Percentiles rank a stretch among this genome's conserved stretches.
Conservation (phyloP, 257 asterid species). For the Mentha longifolia region DNA sequence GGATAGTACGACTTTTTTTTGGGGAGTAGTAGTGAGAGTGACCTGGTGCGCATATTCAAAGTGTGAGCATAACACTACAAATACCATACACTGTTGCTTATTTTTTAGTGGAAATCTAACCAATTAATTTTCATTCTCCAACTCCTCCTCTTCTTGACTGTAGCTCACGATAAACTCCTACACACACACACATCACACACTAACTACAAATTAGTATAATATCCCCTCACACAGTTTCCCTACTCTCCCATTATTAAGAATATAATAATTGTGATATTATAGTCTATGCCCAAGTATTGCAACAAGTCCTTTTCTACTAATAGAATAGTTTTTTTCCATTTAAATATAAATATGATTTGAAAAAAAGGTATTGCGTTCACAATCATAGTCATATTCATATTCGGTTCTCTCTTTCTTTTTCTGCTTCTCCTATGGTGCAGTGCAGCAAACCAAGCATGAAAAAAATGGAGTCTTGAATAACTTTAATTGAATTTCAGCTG, state of each 20-base stretch:
- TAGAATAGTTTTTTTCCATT: constrained; percentile 34
- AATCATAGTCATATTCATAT: constrained; percentile 54
- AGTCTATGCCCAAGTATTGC: constrained; percentile 21
- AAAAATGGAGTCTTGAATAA: constrained; percentile 36
- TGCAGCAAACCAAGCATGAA: constrained; percentile 36
- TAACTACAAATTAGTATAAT: constrained; percentile 31
- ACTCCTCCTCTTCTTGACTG: constrained; percentile 38
- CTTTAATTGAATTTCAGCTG: constrained; percentile 29
- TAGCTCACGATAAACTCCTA: constrained; percentile 46
- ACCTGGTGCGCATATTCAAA: constrained; percentile 71
- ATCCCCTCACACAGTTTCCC: constrained; percentile 20
- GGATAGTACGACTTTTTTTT: too few species aligned
- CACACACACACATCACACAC: constrained; percentile 41
- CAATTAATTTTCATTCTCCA: constrained; percentile 20
- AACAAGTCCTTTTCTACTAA: not conserved
- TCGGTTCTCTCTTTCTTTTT: constrained; percentile 38
- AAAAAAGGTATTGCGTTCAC: constrained; percentile 56
- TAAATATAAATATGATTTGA: constrained; percentile 43
- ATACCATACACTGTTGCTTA: constrained; percentile 32
- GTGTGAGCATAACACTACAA: constrained; percentile 33
- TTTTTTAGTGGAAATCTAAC: constrained; percentile 58
- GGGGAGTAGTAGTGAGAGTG: constrained; percentile 46
- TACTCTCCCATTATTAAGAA: not conserved
- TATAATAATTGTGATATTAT: constrained; percentile 19
- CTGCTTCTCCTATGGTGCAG: constrained; percentile 36